Conservation (phyloP, 1,284 basidiomycete species). For the Sanghuangporus sanghuang region DNA sequence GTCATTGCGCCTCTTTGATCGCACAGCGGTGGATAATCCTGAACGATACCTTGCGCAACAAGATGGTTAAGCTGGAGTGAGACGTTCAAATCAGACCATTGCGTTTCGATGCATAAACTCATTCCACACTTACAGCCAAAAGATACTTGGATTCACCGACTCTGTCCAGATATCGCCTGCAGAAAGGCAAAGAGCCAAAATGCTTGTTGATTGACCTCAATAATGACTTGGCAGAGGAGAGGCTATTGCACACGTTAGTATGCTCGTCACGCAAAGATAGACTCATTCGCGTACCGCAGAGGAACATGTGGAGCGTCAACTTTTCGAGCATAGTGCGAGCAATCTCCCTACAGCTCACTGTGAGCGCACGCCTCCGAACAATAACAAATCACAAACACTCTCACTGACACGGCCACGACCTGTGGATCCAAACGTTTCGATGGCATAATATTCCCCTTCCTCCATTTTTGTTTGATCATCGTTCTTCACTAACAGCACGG, state of each 20-base stretch:
- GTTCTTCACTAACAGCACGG: conserved; percentile 86
- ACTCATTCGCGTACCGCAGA: conserved; percentile 48
- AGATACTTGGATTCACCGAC: conserved; percentile 94
- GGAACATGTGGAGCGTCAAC: conserved; percentile 67
- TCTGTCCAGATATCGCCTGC: conserved; percentile 90
- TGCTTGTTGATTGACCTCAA: conserved; percentile 88
- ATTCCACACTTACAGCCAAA: conserved; percentile 62
- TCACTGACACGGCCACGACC: conserved; percentile 94
- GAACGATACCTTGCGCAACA: conserved; percentile 84
- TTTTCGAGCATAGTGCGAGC: conserved; percentile 87
- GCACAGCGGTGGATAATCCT: conserved; percentile 91
- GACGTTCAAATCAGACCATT: background rate
- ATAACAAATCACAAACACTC: conserved; percentile 41
- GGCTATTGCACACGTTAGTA: conserved; percentile 35
- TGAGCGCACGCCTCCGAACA: conserved; percentile 11
- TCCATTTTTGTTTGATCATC: conserved; percentile 96
- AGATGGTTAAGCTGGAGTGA: conserved; percentile 76
- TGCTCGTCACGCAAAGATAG: conserved; percentile 17
- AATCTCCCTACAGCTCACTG: conserved; percentile 63
- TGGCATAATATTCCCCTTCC: conserved; percentile 98
- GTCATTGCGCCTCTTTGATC: conserved; percentile 85
- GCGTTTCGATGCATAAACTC: background rate
- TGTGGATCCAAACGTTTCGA: conserved; percentile 98
- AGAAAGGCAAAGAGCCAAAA: conserved; percentile 96
- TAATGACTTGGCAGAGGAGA: conserved; percentile 82